These are phyloP conservation scores for Sutorius australiensis DNA, from an alignment of 768 basidiomycete species.

Conservation along the genomic window DNA sequence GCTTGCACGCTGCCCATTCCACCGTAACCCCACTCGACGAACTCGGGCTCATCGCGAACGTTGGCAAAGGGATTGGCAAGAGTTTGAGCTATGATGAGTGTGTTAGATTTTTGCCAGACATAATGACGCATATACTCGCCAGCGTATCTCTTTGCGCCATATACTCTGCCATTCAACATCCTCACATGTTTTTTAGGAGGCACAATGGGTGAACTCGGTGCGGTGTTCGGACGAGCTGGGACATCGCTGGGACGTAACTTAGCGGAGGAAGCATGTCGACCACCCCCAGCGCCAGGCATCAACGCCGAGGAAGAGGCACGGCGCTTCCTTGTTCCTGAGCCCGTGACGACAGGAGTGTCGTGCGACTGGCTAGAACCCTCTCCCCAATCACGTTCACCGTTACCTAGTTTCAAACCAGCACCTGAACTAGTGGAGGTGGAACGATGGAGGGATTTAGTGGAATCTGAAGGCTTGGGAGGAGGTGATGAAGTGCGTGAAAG, in stretches of 20 bases:
- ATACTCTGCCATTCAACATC: slow-evolving; percentile 86
- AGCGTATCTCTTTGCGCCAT: slow-evolving; percentile 48
- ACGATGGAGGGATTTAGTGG: slow-evolving; percentile 14
- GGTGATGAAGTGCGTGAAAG: slow-evolving; percentile 10
- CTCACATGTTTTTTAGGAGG: slow-evolving; percentile 38
- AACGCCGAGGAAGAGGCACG: slow-evolving; percentile 23
- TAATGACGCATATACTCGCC: slow-evolving; percentile 11
- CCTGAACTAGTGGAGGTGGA: slow-evolving; percentile 21
- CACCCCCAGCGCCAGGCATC: slow-evolving; percentile 27
- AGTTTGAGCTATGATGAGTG: slow-evolving; percentile 21
- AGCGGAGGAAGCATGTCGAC: slow-evolving; percentile 21
- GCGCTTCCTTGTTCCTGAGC: slow-evolving; percentile 13
- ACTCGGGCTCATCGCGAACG: slow-evolving; percentile 65
- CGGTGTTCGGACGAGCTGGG: slow-evolving; percentile 6
- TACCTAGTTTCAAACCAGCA: background rate
- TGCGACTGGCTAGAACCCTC: background rate
- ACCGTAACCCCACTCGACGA: slow-evolving; percentile 91
- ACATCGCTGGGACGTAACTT: background rate
- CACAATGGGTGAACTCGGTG: slow-evolving; percentile 2
- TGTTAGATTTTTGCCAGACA: background rate
- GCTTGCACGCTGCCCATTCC: slow-evolving; percentile 64
- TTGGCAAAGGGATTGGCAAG: slow-evolving; percentile 60
- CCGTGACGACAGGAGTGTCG: background rate
- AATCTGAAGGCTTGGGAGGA: slow-evolving; percentile 7
- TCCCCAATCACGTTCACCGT: slow-evolving; percentile 3